Conservation (phyloP, 495 filamentous ascomycete genomes). For the Xylaria telfairii region DNA sequence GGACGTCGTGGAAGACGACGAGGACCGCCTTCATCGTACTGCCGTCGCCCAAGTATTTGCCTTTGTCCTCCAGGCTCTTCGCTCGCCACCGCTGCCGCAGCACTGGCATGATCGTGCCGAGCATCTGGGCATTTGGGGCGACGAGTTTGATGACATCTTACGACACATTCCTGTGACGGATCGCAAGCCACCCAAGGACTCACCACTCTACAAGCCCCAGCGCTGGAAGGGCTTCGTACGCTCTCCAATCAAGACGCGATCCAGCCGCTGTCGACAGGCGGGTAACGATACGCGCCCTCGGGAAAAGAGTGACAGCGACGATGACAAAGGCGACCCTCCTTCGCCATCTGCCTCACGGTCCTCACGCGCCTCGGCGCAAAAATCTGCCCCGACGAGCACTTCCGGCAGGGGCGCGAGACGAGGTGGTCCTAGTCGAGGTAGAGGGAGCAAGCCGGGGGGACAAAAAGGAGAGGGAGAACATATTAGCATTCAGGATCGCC, state of each 20-base stretch:
- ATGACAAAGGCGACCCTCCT: no score
- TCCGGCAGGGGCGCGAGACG: no score
- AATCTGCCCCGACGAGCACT: no score
- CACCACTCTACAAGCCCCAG: conserved; percentile 39
- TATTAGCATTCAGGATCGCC: conserved; percentile 36
- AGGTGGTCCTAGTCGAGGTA: no score
- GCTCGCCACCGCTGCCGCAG: conserved; percentile 39
- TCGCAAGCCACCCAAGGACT: conserved; percentile 34
- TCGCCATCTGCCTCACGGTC: no score
- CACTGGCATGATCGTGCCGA: conserved; percentile 47
- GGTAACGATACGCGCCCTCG: no score
- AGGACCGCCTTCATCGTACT: conserved; percentile 48
- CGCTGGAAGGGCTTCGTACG: conserved; percentile 36
- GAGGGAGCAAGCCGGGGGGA: no score
- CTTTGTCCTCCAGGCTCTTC: conserved; percentile 53
- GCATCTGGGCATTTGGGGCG: conserved; percentile 43
- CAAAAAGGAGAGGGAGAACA: no score
- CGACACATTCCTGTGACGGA: conserved; percentile 38
- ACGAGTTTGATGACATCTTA: conserved; percentile 48
- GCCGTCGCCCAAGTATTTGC: conserved; percentile 54
- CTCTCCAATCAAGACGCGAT: no score
- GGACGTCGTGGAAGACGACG: conserved; percentile 45
- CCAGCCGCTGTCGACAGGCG: no score
- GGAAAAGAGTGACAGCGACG: no score
- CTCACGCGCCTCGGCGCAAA: no score